phyloP scores from a whole-genome alignment of 2,329 filamentous ascomycete species.

The Fusarium brevicatenulatum region DNA sequence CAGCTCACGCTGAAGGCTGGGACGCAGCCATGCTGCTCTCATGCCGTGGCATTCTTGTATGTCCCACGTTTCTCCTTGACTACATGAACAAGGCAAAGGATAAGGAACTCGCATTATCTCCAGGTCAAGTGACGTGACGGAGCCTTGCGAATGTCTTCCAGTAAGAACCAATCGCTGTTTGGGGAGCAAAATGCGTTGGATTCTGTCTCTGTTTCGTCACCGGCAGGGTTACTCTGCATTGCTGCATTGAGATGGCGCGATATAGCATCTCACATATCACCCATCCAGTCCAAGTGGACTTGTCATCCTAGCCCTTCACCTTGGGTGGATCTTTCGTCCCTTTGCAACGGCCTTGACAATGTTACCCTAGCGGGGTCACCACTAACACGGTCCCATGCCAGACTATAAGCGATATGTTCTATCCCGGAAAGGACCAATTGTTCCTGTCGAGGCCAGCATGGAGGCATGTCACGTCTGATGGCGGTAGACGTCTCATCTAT shows the following conservation, averaged over 20 bases:
- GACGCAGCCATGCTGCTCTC: slow-evolving; percentile 53
- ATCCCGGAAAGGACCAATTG: slow-evolving; percentile 47
- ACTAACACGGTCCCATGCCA: slow-evolving; percentile 41
- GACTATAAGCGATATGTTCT: slow-evolving; percentile 54
- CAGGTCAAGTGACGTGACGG: slow-evolving; percentile 36
- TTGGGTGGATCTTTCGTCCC: slow-evolving; percentile 35
- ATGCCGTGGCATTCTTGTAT: slow-evolving; percentile 51
- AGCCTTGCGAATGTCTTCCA: not conserved
- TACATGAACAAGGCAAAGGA: slow-evolving; percentile 1
- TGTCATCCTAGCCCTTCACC: slow-evolving; percentile 22
- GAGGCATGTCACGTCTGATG: slow-evolving; percentile 48
- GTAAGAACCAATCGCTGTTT: slow-evolving; percentile 6
- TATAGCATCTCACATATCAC: slow-evolving; percentile 44
- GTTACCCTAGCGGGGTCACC: slow-evolving; percentile 32
- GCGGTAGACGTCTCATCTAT: slow-evolving; percentile 43
- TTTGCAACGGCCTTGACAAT: slow-evolving; percentile 34
- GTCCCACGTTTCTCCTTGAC: slow-evolving; percentile 27
- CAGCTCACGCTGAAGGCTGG: slow-evolving; percentile 48
- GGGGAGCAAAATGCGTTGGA: slow-evolving; percentile 4
- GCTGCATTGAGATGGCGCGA: slow-evolving; percentile 41
- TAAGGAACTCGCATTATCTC: slow-evolving; percentile 20
- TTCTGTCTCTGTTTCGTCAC: slow-evolving; percentile 27
- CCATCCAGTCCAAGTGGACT: slow-evolving; percentile 39
- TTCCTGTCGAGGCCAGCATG: slow-evolving; percentile 52
- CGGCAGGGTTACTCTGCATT: slow-evolving; percentile 38